phyloP scores from a whole-genome alignment of 2,329 filamentous ascomycete genomes.

The Fusarium sterilihyphosum region DNA sequence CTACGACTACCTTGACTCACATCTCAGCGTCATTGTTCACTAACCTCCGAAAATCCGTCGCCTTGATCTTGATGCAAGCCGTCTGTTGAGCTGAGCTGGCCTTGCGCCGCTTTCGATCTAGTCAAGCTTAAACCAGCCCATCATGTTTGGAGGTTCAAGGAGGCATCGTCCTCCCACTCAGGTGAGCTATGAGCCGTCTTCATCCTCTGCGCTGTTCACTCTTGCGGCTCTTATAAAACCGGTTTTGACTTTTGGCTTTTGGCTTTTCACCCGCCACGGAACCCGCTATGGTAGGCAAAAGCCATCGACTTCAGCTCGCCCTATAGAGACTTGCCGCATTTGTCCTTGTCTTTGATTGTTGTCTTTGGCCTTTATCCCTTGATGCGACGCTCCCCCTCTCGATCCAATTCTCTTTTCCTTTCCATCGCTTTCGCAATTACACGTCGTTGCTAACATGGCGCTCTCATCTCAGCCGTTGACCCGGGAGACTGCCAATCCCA shows the following conservation, averaged over 20 bases:
- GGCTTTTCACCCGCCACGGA: constrained; percentile 32
- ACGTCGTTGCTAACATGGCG: constrained; percentile 40
- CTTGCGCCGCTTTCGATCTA: constrained; percentile 35
- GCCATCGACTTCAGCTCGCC: neutral
- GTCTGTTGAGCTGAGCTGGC: constrained; percentile 33
- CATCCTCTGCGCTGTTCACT: neutral
- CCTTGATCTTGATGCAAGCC: constrained; percentile 40
- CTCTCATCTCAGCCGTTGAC: constrained; percentile 66
- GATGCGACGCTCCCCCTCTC: neutral
- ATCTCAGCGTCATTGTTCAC: constrained; percentile 13
- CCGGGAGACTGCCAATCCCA: constrained; percentile 71
- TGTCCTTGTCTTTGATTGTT: constrained; percentile 2
- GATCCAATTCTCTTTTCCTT: neutral
- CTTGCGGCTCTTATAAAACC: constrained; percentile 24
- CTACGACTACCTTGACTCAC: constrained; percentile 12
- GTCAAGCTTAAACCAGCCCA: constrained; percentile 17
- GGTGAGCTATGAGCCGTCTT: constrained; percentile 61
- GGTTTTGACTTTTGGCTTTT: constrained; percentile 38
- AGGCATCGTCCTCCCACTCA: constrained; percentile 59
- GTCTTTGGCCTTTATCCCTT: neutral
- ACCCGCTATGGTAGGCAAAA: constrained; percentile 5
- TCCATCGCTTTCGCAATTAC: neutral
- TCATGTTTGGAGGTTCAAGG: constrained; percentile 63
- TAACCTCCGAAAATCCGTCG: constrained; percentile 8
- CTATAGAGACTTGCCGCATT: constrained; percentile 5